Base-by-base conservation (phyloP, 768 basidiomycete species). In the Suillus sp. region DNA sequence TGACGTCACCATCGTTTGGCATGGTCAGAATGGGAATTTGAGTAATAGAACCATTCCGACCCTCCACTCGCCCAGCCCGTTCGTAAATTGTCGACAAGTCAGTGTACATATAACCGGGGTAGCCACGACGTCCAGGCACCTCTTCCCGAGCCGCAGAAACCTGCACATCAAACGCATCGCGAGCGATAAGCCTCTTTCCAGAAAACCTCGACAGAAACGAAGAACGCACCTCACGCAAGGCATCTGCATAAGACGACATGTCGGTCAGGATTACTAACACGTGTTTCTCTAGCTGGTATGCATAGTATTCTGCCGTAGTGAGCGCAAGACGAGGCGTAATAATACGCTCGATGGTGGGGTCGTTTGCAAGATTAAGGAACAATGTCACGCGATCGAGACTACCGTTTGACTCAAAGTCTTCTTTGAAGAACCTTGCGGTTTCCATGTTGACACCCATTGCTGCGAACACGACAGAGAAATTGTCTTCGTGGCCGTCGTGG, bases 371-470 rank as follows among this genome's bases (percentile, higher is more conserved):
- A 81, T 99, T 99, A 75, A 99, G 84, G 89, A 99, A 99, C 60
- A 99, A 83, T 8, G 97, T 99, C 61, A 97, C 95, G 69, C 97
- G 91, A 79, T 98, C 95, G 65, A 99, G 84, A 83, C 90, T 92
- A 60, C 97, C 97, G 74, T 97, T 98, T 71, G 97, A 96, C 78
- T 99, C 96, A 75, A 99, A 99, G 81, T 99, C 97, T 75, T 96
- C 93, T 78, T 96, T 96, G 91, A 99, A 99, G 84, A 97, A 99
- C 60, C 96, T 89, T 55, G 97, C 97, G 7, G 97, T 99, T 78
- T 99, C 97, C 95, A 97, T 97, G 82, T 99, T 99, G 64, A 96
- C 97, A 85, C 97, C 97, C 97, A 99, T 99, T 45, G 97, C 97
- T 62, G 96, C 97, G 75, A 99, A 99, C 55, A 99, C 97, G 72